Evolutionary conservation across 2,329 filamentous ascomycete species (phyloP), one percentile per base, ranked within the genome.

Genomic region (Fusarium continuum): DNA sequence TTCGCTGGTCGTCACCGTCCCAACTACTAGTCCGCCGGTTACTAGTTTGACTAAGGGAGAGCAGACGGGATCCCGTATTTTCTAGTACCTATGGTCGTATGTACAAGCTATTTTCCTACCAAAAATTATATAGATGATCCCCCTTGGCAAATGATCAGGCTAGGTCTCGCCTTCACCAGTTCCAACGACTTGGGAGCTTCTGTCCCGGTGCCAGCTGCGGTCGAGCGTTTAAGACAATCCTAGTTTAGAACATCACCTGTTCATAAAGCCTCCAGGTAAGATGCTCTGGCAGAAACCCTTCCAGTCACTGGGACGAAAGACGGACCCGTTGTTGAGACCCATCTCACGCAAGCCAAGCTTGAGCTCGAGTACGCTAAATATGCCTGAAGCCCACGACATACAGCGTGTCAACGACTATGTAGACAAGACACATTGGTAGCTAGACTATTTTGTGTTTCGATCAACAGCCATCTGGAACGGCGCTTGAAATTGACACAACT

Each of bases 61-160:
- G 44, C 44, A 23, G 44, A 47, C 44, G 44, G 45, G 45, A 48
- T 48, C 45, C 45, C 34, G 34, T 48, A 36, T 48, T 48, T 36
- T 39, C 45, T n/a, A 39, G 23, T 39, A 48, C 25, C 45, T 31
- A 14, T 48, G 45, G 45, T 48, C 34, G 34, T 48, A 48, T 39
- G 44, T 35, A n/a, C 9, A 5, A 19, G 17, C 5, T 4, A 5
- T 4, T 1, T n/a, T 19, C 8, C 9, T 6, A 5, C 11, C 11
- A 3, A n/a, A 4, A n/a, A 17, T 4, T 13, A 40, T 11, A 25
- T 17, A 8, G 9, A 3, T 16, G 8, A 5, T 8, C 22, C 4
- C 11, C 6, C 10, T 1, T n/a, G n/a, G n/a, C n/a, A n/a, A n/a
- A n/a, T n/a, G n/a, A n/a, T n/a, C n/a, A n/a, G n/a, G n/a, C n/a